Evolutionary conservation across 768 basidiomycete species (phyloP).

Genomic region (Epithele typhae): DNA sequence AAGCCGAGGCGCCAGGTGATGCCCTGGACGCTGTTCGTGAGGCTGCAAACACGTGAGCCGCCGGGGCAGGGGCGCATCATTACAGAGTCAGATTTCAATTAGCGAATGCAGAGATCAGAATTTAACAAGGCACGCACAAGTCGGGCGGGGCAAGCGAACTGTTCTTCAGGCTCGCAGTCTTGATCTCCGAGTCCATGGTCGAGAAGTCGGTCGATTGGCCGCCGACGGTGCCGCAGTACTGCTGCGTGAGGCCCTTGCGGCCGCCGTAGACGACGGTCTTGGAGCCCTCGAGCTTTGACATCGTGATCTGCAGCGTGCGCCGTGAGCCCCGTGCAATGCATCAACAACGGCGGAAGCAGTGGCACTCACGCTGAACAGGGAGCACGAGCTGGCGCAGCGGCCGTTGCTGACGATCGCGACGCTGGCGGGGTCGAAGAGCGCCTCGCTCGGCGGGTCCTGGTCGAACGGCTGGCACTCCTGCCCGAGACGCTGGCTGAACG

Average conservation of each 20-base stretch:
- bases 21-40: slow-evolving; percentile 54
- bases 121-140: too few relatives aligned
- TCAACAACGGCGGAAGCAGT: not conserved
- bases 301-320: slow-evolving; percentile 41
- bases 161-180: slow-evolving; percentile 52
- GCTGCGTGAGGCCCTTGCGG: slow-evolving; percentile 39
- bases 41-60: too few relatives aligned
- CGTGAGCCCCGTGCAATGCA: not conserved
- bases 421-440: slow-evolving; percentile 45
- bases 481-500: slow-evolving; percentile 42
- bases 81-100: slow-evolving; percentile 25
- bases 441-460: slow-evolving; percentile 34
- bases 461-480: slow-evolving; percentile 33
- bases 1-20: slow-evolving; percentile 64
- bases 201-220: slow-evolving; percentile 57
- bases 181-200: slow-evolving; percentile 56
- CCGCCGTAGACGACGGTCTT: slow-evolving; percentile 58
- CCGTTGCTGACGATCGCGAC: slow-evolving; percentile 57
- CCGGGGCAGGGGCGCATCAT: too few relatives aligned
- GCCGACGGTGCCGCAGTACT: slow-evolving; percentile 62
- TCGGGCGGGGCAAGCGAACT: slow-evolving; percentile 54
- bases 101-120: not conserved
- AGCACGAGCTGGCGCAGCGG: slow-evolving; percentile 25
- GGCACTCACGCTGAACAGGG: slow-evolving; percentile 25
- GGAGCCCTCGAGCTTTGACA: slow-evolving; percentile 54